phyloP scores from a whole-genome alignment of 2,329 filamentous ascomycete genomes.

The Exophiala alcalophila region DNA sequence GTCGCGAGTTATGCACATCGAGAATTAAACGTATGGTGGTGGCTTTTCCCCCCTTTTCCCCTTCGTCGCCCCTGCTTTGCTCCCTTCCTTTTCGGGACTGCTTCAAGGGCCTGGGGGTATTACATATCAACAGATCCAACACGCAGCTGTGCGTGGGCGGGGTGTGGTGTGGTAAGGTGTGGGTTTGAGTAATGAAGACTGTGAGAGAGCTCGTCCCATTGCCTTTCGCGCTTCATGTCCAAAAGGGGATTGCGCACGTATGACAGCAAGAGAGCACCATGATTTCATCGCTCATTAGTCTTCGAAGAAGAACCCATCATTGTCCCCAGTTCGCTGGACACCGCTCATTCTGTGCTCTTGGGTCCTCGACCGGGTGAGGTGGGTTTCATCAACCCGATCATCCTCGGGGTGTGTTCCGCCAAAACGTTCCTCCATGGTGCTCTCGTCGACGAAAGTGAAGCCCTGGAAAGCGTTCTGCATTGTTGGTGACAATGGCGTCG shows the following conservation, averaged over 20 bases:
- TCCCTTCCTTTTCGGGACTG: not conserved
- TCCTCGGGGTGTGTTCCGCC: slow-evolving; percentile 42
- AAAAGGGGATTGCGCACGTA: no score
- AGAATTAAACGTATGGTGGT: not conserved
- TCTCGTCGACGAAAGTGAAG: slow-evolving; percentile 99
- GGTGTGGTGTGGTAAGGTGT: no score
- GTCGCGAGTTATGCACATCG: slow-evolving; percentile 5
- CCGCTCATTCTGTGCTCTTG: slow-evolving; percentile 44
- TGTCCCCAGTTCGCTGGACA: slow-evolving; percentile 39
- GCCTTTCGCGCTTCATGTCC: not conserved
- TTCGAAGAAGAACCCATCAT: slow-evolving; percentile 29
- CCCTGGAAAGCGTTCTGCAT: slow-evolving; percentile 98
- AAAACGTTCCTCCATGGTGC: slow-evolving; percentile 83
- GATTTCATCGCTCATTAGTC: slow-evolving; percentile 20
- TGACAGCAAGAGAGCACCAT: no score
- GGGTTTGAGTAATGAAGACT: no score
- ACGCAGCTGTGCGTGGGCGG: slow-evolving; percentile 11
- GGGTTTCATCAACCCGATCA: slow-evolving; percentile 31
- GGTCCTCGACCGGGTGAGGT: slow-evolving; percentile 25
- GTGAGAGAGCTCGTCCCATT: no score
- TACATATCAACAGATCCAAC: slow-evolving; percentile 8
- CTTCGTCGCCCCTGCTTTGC: not conserved
- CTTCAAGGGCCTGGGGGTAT: slow-evolving; percentile 2
- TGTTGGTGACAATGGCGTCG: slow-evolving; percentile 87
- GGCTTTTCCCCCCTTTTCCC: slow-evolving; percentile 4